Evolutionary conservation across 2,329 filamentous ascomycete species (phyloP), one percentile per base, ranked within the genome.

Genomic region (Venturia effusa): DNA sequence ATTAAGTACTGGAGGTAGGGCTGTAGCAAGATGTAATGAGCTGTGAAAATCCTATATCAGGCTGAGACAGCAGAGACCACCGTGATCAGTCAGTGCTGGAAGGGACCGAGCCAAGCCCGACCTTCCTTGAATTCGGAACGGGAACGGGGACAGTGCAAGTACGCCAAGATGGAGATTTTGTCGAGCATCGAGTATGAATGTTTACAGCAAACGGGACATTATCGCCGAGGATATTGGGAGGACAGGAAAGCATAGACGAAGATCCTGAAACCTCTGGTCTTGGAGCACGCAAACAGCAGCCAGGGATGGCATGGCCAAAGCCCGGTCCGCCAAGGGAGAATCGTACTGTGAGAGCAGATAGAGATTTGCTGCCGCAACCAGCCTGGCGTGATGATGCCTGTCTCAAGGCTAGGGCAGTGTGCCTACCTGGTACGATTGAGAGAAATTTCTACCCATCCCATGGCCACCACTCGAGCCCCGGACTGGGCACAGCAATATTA

Each of bases 61-160:
- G 51, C 51, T 57, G 51, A 57, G 27, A 57, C 51, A 57, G 51
- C 51, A 57, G 15, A 34, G 27, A 57, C 51, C 51, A 57, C 30
- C 34, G 51, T 30, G 51, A 57, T 57, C 51, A 57, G 48, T 55
- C 24, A 32, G 51, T 34, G 51, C 30, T 34, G 51, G 51, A n/a
- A 57, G 51, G 34, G 10, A n/a, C 51, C 51, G 51, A 57, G 51
- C 51, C 51, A 57, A 57, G 51, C 51, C 51, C 51, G 51, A 34
- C 27, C 30, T 57, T 57, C 51, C 51, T 57, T 57, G 51, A 57
- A n/a, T 57, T 57, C 51, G 51, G 51, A 57, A 32, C 51, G 51
- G 51, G 51, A 57, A 57, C 51, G 51, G 51, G 51, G 30, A 57
- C 51, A 57, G 51, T n/a, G 30, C 8, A 37, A 34, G 51, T 19